Evolutionary conservation across 257 asterid species (phyloP).

Genomic region (Solanum etuberosum): DNA sequence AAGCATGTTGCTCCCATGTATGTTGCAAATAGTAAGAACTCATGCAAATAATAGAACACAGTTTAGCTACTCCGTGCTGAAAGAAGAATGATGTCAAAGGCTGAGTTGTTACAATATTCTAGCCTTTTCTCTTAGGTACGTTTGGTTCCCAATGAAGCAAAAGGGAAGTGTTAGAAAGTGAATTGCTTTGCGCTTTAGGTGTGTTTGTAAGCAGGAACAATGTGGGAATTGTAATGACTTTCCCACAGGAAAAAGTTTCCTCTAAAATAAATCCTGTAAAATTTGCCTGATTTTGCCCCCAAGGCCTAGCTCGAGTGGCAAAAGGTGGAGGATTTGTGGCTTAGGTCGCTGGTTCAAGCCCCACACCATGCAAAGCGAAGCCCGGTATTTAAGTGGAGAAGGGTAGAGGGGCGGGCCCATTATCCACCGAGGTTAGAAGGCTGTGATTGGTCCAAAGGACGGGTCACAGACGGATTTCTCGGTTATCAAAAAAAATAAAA

Average conservation of each 20-base stretch:
- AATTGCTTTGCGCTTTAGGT: not conserved
- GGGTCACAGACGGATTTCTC: too few species aligned
- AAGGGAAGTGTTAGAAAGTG: not conserved
- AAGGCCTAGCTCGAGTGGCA: too few species aligned
- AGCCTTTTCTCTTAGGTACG: not conserved
- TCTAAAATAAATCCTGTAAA: not conserved
- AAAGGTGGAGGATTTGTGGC: too few species aligned
- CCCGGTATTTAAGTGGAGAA: too few species aligned
- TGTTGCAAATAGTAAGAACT: not conserved
- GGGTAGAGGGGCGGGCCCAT: too few species aligned
- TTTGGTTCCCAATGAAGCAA: not conserved
- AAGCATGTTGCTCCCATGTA: not conserved
- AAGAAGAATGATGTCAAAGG: not conserved
- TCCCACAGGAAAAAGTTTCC: not conserved
- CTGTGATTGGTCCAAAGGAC: too few species aligned
- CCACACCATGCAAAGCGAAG: too few species aligned
- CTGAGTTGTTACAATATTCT: not conserved
- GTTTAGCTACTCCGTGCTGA: not conserved
- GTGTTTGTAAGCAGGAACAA: not conserved
- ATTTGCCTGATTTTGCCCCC: not conserved
- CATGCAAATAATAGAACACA: not conserved
- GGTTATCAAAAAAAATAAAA: too few species aligned
- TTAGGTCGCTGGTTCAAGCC: too few species aligned
- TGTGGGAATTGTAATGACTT: not conserved
- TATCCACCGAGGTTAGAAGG: too few species aligned